Conservation (phyloP, 208 protist genomes). For the Leishmania braziliensis region DNA sequence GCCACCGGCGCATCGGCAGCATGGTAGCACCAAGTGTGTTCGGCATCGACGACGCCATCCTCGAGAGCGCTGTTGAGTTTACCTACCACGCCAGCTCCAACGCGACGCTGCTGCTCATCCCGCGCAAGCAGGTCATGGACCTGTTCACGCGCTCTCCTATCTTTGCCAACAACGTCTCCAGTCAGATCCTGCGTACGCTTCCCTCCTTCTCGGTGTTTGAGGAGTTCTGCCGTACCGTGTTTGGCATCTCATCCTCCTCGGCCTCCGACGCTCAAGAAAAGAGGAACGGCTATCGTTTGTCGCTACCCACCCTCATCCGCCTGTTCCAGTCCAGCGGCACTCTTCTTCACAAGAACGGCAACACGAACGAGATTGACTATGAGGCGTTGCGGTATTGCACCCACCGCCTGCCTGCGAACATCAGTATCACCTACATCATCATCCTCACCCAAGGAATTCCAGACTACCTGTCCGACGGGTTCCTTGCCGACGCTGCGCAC, state of each 20-base stretch:
- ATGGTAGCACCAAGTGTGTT: slow-evolving; percentile 78
- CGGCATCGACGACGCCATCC: slow-evolving; percentile 77
- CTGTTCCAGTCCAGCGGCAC: slow-evolving; percentile 63
- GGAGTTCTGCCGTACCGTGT: slow-evolving; percentile 74
- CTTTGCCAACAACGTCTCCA: slow-evolving; percentile 79
- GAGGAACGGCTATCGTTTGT: slow-evolving; percentile 51
- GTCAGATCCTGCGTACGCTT: slow-evolving; percentile 70
- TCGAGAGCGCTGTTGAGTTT: slow-evolving; percentile 77
- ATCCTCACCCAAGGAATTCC: slow-evolving; percentile 59
- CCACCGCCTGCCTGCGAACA: slow-evolving; percentile 68
- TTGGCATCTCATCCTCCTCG: slow-evolving; percentile 67
- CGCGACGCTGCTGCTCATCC: slow-evolving; percentile 70
- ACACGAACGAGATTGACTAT: slow-evolving; percentile 64
- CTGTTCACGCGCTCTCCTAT: slow-evolving; percentile 74
- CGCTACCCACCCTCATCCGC: slow-evolving; percentile 46
- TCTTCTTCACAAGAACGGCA: slow-evolving; percentile 53
- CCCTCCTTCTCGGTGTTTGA: slow-evolving; percentile 69
- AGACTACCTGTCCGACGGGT: slow-evolving; percentile 59
- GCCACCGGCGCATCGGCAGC: slow-evolving; percentile 76
- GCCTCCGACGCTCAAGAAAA: slow-evolving; percentile 22
- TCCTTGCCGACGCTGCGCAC: slow-evolving; percentile 52
- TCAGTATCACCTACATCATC: slow-evolving; percentile 66
- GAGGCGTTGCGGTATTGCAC: slow-evolving; percentile 68
- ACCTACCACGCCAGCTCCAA: slow-evolving; percentile 77
- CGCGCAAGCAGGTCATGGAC: slow-evolving; percentile 60